Evolutionary conservation across 306 rosid species (phyloP), one percentile per base, ranked within the genome.

Genomic region (Luffa aegyptiaca): DNA sequence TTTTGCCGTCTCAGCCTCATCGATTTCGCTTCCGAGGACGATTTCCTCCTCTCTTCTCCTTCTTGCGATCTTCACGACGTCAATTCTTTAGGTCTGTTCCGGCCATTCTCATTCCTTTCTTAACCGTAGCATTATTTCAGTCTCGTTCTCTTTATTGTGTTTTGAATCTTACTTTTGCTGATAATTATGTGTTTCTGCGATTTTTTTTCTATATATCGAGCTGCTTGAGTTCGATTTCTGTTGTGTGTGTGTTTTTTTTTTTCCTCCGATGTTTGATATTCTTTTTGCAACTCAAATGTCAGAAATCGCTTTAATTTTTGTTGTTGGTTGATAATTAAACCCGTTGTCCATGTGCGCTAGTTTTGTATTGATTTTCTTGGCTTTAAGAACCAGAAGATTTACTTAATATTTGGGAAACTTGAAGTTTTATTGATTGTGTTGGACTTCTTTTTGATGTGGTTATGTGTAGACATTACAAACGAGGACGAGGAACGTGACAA

Each of bases 1-100:
- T 78, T 73, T 46, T 87, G 94, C 33, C 93, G 97, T 31, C 98
- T 92, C 66, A 92, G 97, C 73, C 89, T 95, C 78, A 90, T 95
- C 84, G 98, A 95, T 61, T 79, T 95, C 70, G 89, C 93, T 0
- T 88, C 94, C 18, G 98, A 95, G 21, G 98, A 95, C 55, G 98
- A 95, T 85, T 95, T 97, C 5, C 98, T 95, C 56, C 76, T 93
- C 84, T 83, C 77, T 48, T 85, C 90, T 45, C 35, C 79, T 41
- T 56, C 90, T 1, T 70, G 74, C 36, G 83, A 82, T 55, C 48
- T 80, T 48, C 79, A 64, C 56, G 52, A 64, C 74, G 69, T 31
- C 58, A 72, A 73, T 31, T 72, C 58, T 69, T 83, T 91, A 78
- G 97, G 91, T 91, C 5, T 45, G 64, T 80, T 63, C 39, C 64